Conservation (phyloP, 306 rosid species). For the Fagus sylvatica region DNA sequence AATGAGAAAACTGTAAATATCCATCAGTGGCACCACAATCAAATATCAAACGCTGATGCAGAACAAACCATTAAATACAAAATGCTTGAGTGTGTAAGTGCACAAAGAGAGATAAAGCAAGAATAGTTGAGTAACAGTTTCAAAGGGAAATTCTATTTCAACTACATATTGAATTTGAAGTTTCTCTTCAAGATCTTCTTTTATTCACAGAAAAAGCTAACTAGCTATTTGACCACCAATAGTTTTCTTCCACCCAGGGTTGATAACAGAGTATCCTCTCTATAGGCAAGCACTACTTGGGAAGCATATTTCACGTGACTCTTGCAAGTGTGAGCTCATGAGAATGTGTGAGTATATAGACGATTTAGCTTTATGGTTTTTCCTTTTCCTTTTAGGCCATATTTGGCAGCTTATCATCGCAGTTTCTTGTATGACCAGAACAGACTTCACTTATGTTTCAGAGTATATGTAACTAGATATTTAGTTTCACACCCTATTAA, state of each 20-base stretch:
- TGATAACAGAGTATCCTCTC: not conserved
- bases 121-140: not conserved
- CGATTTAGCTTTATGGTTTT: not conserved
- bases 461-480: not conserved
- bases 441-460: not conserved
- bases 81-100: not conserved
- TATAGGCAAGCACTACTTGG: not conserved
- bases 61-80: no score
- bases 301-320: not conserved
- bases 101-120: not conserved
- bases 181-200: not conserved
- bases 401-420: not conserved
- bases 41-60: not conserved
- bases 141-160: not conserved
- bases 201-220: not conserved
- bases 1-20: not conserved
- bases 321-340: not conserved
- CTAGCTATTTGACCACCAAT: not conserved
- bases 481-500: not conserved
- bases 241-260: not conserved
- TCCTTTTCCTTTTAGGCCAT: not conserved
- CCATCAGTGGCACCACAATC: not conserved
- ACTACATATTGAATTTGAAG: not conserved
- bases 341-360: not conserved
- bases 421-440: not conserved